Percentiles rank a stretch among this genome's conserved stretches.
phyloP scores from a whole-genome alignment of 2,329 filamentous ascomycete genomes.

The Scleromitrula shiraiana region DNA sequence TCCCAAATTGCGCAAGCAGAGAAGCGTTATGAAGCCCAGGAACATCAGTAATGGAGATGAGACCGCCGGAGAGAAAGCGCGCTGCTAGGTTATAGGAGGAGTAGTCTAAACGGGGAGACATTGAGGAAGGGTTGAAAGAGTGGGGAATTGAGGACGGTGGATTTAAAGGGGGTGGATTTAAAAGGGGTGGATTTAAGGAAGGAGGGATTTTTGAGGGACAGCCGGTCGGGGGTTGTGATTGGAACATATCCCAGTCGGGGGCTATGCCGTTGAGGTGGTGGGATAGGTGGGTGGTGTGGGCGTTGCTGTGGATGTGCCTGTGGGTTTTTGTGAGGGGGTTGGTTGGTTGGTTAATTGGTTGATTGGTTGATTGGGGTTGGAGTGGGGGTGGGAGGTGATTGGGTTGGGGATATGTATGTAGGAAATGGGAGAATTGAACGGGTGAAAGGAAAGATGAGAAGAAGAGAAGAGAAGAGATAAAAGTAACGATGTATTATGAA shows the following conservation, averaged over 20 bases:
- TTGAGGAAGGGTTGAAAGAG: too few species aligned
- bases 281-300: conserved; percentile 11
- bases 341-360: background rate
- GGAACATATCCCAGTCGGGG: conserved; percentile 14
- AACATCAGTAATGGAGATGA: conserved; percentile 14
- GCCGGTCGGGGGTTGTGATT: too few species aligned
- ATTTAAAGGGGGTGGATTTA: background rate
- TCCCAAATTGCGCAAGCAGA: conserved; percentile 5
- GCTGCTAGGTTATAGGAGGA: conserved; percentile 12
- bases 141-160: background rate
- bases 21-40: conserved; percentile 7
- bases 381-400: conserved; percentile 13
- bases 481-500: too few species aligned
- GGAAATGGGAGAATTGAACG: too few species aligned
- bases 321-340: background rate
- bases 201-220: too few species aligned
- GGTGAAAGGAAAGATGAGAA: too few species aligned
- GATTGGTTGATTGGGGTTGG: too few species aligned
- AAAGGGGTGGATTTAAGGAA: too few species aligned
- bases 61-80: conserved; percentile 11
- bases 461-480: too few species aligned
- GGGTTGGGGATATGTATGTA: too few species aligned
- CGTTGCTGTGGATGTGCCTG: conserved; percentile 13
- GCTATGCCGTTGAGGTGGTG: conserved; percentile 10
- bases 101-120: conserved; percentile 1